phyloP scores from a whole-genome alignment of 2,329 filamentous ascomycete species.

The Zopfia rhizophila region DNA sequence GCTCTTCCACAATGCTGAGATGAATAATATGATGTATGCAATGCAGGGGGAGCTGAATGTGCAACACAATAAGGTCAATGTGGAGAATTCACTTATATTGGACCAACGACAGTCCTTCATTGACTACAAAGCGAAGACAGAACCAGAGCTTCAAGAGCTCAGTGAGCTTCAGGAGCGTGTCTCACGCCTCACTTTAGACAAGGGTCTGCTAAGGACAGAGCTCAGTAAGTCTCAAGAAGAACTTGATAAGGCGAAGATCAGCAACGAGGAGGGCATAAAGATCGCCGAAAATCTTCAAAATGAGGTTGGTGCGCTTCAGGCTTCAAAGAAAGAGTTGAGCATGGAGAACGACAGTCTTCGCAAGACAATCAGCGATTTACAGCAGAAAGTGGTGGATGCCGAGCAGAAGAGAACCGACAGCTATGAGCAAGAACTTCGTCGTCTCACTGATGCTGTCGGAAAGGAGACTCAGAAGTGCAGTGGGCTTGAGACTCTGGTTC shows the following conservation, averaged over 20 bases:
- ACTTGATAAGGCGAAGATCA: slow-evolving; percentile 21
- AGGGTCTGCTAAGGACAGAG: slow-evolving; percentile 39
- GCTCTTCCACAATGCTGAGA: slow-evolving; percentile 32
- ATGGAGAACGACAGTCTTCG: slow-evolving; percentile 29
- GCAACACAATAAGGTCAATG: slow-evolving; percentile 40
- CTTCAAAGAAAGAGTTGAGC: slow-evolving; percentile 29
- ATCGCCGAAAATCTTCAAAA: slow-evolving; percentile 24
- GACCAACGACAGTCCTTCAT: slow-evolving; percentile 41
- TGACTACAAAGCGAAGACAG: slow-evolving; percentile 31
- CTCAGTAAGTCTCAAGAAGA: slow-evolving; percentile 30
- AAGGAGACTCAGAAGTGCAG: slow-evolving; percentile 32
- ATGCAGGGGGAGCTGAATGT: slow-evolving; percentile 36
- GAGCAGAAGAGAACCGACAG: slow-evolving; percentile 26
- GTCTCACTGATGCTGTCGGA: slow-evolving; percentile 25
- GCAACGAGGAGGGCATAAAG: slow-evolving; percentile 18
- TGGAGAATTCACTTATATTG: slow-evolving; percentile 39
- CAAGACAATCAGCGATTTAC: slow-evolving; percentile 21
- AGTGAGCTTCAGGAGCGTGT: slow-evolving; percentile 33
- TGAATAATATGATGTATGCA: slow-evolving; percentile 36
- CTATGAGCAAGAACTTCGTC: slow-evolving; percentile 30
- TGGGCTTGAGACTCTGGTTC: slow-evolving; percentile 26
- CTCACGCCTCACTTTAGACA: slow-evolving; percentile 41
- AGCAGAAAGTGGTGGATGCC: slow-evolving; percentile 26
- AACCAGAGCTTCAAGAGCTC: slow-evolving; percentile 32
- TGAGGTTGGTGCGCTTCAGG: slow-evolving; percentile 24